Conservation (phyloP, 116 monocot species). For the Posidonia oceanica region DNA sequence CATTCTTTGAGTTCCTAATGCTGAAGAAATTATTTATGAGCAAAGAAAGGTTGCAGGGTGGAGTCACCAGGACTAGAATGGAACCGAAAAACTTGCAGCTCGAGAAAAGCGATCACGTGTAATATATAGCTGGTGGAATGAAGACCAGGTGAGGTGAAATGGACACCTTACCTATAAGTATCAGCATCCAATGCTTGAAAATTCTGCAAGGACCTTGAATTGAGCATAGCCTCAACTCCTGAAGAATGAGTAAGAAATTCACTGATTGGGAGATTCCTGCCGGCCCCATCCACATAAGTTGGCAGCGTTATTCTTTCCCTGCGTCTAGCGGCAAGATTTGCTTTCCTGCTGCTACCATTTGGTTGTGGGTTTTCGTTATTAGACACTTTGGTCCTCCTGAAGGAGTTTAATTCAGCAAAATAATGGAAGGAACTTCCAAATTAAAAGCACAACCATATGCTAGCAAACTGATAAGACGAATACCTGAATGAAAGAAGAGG, state of each 20-base stretch:
- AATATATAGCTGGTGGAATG: too few species aligned
- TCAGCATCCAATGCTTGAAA: constrained; percentile 20
- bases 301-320: constrained; percentile 36
- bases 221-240: constrained; percentile 35
- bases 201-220: constrained; percentile 27
- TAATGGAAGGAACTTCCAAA: too few species aligned
- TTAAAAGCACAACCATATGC: too few species aligned
- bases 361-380: background rate
- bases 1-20: too few species aligned
- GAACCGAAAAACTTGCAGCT: too few species aligned
- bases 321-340: constrained; percentile 25
- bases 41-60: too few species aligned
- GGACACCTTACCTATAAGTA: constrained; percentile 30
- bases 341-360: background rate
- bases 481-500: too few species aligned
- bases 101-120: too few species aligned
- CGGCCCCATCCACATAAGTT: background rate
- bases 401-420: too few species aligned
- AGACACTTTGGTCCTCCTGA: background rate
- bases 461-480: too few species aligned
- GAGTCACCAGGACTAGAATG: too few species aligned
- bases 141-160: background rate
- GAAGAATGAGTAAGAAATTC: constrained; percentile 42
- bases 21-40: too few species aligned
- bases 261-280: constrained; percentile 11